Evolutionary conservation across 2,329 filamentous ascomycete species (phyloP), one percentile per base, ranked within the genome.

Genomic region (Penicillium sp.): DNA sequence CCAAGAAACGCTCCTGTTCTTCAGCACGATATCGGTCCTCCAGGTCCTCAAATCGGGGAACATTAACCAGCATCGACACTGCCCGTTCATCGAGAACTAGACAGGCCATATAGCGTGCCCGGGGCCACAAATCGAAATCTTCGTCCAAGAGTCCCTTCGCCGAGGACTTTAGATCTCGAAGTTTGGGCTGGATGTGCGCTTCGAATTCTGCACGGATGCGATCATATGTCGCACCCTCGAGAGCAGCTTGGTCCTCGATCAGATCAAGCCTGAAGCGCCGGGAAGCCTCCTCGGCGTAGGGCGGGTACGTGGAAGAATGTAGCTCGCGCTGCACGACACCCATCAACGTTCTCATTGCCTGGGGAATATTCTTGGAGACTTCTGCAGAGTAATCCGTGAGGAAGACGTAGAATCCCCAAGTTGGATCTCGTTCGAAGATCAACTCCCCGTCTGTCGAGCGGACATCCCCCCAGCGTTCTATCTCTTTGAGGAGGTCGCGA

Each of bases 221-320:
- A 44, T 44, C 41, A 27, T 27, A 27, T 3, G 10, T 24, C 14
- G 41, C 41, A 7, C 41, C 41, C 11, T 44, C 41, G 4, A 44
- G 41, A 44, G 41, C 22, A 27, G 14, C 41, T 13, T 44, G 41
- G 41, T 44, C 41, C 22, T 44, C 41, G 4, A 44, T 13, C 11
- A 44, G 22, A n/a, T 44, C 41, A 27, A 44, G 41, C 22, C 24
- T 44, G 13, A 33, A 39, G 66, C 47, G 61, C 39, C 55, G 31
- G 47, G 56, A 49, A 13, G 46, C 46, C 10, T 61, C 27, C 27
- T 50, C 24, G 2, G 39, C 41, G 19, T 37, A 36, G 2, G 40
- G 6, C 27, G 37, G 44, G 22, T 40, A 22, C 10, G 41, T 24
- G 40, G 9, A 18, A 19, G 37, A 24, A 19, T 9, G 27, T 6